A percentile compares a stretch with the other conserved stretches of the same genome.
Conservation (phyloP, 129 eudicot genomes). For the Flaveria ramosissima region DNA sequence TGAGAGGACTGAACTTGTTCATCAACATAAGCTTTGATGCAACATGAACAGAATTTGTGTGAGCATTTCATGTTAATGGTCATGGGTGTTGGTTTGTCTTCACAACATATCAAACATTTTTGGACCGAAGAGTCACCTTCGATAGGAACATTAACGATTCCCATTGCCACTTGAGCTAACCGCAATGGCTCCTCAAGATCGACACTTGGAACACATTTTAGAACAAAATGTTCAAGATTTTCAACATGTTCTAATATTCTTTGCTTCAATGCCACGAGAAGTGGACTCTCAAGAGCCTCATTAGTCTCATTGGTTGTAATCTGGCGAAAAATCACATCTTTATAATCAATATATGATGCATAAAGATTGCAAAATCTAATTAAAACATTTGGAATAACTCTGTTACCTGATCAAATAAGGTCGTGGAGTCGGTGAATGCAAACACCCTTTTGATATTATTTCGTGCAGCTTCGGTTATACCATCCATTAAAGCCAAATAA, state of each 20-base stretch:
- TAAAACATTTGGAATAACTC: neutral
- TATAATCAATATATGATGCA: neutral
- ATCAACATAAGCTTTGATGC: conserved; percentile 77
- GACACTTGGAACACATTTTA: conserved; percentile 48
- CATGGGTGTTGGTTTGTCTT: conserved; percentile 68
- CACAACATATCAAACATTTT: conserved; percentile 66
- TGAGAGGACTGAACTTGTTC: conserved; percentile 54
- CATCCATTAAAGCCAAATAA: conserved; percentile 89
- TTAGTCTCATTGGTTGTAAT: conserved; percentile 41
- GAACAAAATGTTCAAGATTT: conserved; percentile 54
- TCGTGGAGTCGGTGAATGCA: conserved; percentile 69
- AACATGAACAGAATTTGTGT: conserved; percentile 85
- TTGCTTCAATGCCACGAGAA: conserved; percentile 62
- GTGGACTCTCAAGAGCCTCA: conserved; percentile 58
- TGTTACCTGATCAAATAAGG: conserved; percentile 68
- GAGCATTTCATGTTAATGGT: conserved; percentile 75
- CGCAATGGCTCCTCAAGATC: conserved; percentile 54
- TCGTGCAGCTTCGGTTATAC: conserved; percentile 60
- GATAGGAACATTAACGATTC: conserved; percentile 54
- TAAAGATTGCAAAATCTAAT: neutral
- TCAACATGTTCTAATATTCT: conserved; percentile 63
- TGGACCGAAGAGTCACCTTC: conserved; percentile 41
- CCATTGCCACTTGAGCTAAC: conserved; percentile 81
- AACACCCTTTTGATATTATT: conserved; percentile 52
- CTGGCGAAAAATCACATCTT: conserved; percentile 43